phyloP scores from a whole-genome alignment of 1,139 yeast genomes.

The Kazachstania sp. region DNA sequence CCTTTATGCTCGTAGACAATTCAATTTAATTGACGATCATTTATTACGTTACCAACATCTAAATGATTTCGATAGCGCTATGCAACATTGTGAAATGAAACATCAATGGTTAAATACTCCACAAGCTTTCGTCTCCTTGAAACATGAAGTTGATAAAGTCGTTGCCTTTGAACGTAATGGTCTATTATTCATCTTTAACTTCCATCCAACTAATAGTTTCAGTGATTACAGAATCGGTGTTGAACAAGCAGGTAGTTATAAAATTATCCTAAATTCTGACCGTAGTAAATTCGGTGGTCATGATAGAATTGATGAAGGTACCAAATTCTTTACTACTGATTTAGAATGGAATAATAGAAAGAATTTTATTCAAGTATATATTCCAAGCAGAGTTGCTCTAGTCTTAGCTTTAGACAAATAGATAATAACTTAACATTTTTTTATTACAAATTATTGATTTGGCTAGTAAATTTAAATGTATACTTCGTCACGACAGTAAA shows the following conservation, averaged over 20 bases:
- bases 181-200: slow-evolving; percentile 74
- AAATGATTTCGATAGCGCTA: slow-evolving; percentile 70
- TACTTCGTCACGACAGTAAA: too few species aligned
- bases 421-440: neutral
- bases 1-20: slow-evolving; percentile 92
- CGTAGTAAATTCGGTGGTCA: slow-evolving; percentile 72
- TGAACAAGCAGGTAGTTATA: slow-evolving; percentile 67
- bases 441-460: neutral
- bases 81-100: slow-evolving; percentile 67
- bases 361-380: slow-evolving; percentile 71
- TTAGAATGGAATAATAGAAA: slow-evolving; percentile 72
- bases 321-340: slow-evolving; percentile 58
- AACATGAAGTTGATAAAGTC: slow-evolving; percentile 82
- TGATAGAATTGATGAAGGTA: slow-evolving; percentile 53
- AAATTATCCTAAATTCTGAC: slow-evolving; percentile 70
- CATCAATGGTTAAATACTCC: slow-evolving; percentile 68
- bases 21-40: slow-evolving; percentile 73
- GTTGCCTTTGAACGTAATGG: slow-evolving; percentile 85
- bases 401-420: slow-evolving; percentile 34
- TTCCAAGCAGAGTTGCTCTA: slow-evolving; percentile 75
- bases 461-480: too few species aligned
- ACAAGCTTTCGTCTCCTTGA: slow-evolving; percentile 81
- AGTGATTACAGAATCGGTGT: slow-evolving; percentile 87
- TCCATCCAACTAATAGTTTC: slow-evolving; percentile 76
- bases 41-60: slow-evolving; percentile 70